A percentile compares a stretch with the other conserved stretches of the same genome.
Conservation (phyloP, 2,329 filamentous ascomycete genomes). For the Aureobasidium uvarum region DNA sequence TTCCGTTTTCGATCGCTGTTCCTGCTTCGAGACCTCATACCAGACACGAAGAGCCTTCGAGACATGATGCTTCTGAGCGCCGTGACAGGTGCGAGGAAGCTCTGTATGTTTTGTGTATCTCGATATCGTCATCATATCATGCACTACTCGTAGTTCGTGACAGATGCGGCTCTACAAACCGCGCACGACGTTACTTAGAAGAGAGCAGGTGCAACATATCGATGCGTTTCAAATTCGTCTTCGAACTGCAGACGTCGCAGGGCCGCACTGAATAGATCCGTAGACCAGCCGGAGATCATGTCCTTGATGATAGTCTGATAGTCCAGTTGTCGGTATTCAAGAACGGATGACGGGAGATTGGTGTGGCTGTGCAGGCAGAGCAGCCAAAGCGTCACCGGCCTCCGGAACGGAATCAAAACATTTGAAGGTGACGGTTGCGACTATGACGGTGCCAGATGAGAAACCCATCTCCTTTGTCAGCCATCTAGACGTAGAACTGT, state of each 20-base stretch:
- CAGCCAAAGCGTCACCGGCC: constrained; percentile 12
- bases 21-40: background rate
- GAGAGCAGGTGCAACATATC: too few relatives aligned
- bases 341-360: constrained; percentile 5
- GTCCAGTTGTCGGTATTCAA: background rate
- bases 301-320: too few relatives aligned
- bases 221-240: background rate
- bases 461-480: background rate
- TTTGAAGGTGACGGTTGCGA: constrained; percentile 7
- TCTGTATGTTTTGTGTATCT: background rate
- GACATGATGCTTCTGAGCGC: background rate
- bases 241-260: too few relatives aligned
- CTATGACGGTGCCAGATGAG: constrained; percentile 3
- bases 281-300: too few relatives aligned
- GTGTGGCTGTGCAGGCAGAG: constrained; percentile 14
- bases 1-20: background rate
- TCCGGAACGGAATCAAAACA: constrained; percentile 12
- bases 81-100: background rate
- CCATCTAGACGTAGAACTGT: background rate
- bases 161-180: background rate
- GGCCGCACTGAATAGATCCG: background rate
- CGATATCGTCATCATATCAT: background rate
- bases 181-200: background rate
- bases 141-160: background rate
- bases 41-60: background rate